Conservation (phyloP, 495 filamentous ascomycete species). For the Aspergillus nidulans region DNA sequence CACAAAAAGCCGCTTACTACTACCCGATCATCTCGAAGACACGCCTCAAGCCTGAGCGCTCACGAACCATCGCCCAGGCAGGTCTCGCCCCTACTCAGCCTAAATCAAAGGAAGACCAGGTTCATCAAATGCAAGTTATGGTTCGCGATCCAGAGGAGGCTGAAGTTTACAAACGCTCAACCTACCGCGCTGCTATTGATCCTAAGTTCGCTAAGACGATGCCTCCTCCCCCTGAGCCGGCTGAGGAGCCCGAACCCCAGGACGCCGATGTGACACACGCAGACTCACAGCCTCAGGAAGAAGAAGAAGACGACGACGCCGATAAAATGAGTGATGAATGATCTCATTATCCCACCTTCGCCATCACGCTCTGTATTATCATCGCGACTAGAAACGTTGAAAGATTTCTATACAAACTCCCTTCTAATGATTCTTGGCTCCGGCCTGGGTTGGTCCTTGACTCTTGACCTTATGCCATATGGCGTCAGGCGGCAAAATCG, state of each 20-base stretch:
- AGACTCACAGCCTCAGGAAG: neutral
- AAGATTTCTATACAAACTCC: neutral
- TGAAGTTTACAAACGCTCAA: conserved; percentile 46
- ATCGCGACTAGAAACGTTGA: neutral
- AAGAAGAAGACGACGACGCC: conserved; percentile 15
- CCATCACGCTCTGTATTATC: neutral
- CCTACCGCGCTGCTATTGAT: conserved; percentile 41
- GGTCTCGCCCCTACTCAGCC: conserved; percentile 37
- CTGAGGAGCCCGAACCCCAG: conserved; percentile 12
- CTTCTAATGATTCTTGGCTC: neutral
- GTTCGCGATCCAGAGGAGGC: conserved; percentile 51
- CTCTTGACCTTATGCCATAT: neutral
- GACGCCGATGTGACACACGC: conserved; percentile 2
- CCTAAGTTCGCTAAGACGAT: conserved; percentile 39
- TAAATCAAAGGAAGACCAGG: conserved; percentile 39
- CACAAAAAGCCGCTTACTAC: conserved; percentile 77
- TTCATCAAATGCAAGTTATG: conserved; percentile 53
- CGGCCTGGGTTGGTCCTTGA: neutral
- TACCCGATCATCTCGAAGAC: conserved; percentile 78
- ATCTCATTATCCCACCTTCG: neutral
- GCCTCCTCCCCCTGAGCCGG: conserved; percentile 33
- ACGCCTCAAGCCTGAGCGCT: conserved; percentile 54
- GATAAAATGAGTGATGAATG: conserved; percentile 25
- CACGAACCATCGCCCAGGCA: conserved; percentile 46
- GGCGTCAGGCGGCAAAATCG: conserved; percentile 4